phyloP scores from a whole-genome alignment of 345 rosid species.

The Lepidium aucheri region DNA sequence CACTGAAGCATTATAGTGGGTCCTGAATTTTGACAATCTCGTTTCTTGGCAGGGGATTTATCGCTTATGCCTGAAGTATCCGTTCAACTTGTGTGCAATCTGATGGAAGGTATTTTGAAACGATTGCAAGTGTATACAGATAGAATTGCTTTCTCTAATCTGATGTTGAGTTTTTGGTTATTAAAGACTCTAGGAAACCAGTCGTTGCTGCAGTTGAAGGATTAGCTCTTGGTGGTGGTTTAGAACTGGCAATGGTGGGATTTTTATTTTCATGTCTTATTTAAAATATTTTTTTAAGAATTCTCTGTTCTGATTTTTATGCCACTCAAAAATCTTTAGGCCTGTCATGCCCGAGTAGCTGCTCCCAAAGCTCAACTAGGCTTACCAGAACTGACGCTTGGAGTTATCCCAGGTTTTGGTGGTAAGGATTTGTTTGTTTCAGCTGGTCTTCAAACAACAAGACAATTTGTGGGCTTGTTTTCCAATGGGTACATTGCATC shows the following conservation, averaged over 20 bases:
- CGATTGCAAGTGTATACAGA: background rate
- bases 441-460: background rate
- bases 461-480: background rate
- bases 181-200: constrained; percentile 78
- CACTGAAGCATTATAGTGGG: background rate
- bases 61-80: constrained; percentile 80
- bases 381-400: constrained; percentile 86
- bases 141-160: background rate
- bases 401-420: constrained; percentile 92
- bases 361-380: constrained; percentile 75
- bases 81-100: constrained; percentile 61
- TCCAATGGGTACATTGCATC: background rate
- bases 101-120: constrained; percentile 55
- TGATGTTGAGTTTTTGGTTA: constrained; percentile 9
- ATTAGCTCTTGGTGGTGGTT: constrained; percentile 97
- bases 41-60: constrained; percentile 52
- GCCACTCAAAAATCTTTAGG: constrained; percentile 33
- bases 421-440: constrained; percentile 37
- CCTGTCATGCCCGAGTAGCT: constrained; percentile 86
- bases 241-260: constrained; percentile 82
- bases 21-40: background rate
- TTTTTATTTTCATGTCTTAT: background rate
- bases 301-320: background rate
- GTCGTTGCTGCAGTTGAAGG: constrained; percentile 96
- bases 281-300: background rate